Base-by-base conservation (phyloP, 208 protist species). In the Trypanosoma rangeli region DNA sequence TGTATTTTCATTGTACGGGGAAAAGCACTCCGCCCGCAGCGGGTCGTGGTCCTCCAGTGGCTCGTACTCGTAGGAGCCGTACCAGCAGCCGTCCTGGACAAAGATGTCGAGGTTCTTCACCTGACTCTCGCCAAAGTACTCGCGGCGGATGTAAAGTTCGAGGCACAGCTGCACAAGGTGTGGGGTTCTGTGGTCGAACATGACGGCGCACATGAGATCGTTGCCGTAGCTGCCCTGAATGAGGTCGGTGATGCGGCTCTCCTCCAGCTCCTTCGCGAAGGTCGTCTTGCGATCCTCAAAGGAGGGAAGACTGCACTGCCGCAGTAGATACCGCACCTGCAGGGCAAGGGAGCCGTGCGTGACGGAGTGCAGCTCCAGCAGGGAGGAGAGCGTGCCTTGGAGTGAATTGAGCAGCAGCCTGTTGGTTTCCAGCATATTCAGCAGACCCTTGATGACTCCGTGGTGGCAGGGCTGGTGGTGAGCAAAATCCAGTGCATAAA, bases 381-480 rank as follows among this genome's bases (percentile, higher is more conserved):
- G 39, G 49, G 70, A 74, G 42, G 80, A 74, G 53, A 94, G 77
- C 24, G 74, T 78, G 26, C 8, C 64, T 52, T 87, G 70, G 33
- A 92, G 62, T 5, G 83, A 76, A 66, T 90, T 91, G 29, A 94
- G 76, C 13, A 93, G 79, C 15, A 70, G 5, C 60, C 68, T 78
- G 62, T 86, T 66, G 55, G 82, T 83, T 60, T 92, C 86, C 57
- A 93, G 63, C 69, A 78, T 86, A 50, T 35, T 66, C 26, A 94
- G 77, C 54, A 94, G 57, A 24, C 65, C 74, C 57, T 81, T 78
- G 48, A 93, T 79, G 35, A 89, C 84, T 20, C 77, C 73, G 73
- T 93, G 83, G 66, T 92, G 87, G 73, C 81, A 85, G 10, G 82
- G 77, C 63, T 92, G 88, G 65, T 86, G 69, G 65, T 96, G 86